These are phyloP conservation scores for Knufia fluminis DNA, from an alignment of 2,329 filamentous ascomycete genomes.

Conservation along the genomic window DNA sequence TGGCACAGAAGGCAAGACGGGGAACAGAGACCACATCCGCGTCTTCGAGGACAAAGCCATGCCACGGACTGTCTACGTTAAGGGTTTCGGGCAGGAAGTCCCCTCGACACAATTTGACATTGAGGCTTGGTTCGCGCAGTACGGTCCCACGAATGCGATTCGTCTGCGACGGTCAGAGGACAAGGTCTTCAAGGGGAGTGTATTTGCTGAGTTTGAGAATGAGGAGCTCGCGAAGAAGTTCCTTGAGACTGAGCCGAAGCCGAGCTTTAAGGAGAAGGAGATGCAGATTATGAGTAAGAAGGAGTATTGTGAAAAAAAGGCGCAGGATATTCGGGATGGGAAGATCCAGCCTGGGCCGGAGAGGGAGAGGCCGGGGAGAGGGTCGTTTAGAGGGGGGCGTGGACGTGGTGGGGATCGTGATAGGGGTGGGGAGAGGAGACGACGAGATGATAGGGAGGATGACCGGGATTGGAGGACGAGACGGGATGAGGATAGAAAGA, in stretches of 20 bases:
- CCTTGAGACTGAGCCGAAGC: conserved; percentile 67
- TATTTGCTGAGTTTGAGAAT: conserved; percentile 84
- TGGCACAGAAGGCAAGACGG: conserved; percentile 34
- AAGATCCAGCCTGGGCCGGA: conserved; percentile 53
- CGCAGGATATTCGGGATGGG: conserved; percentile 60
- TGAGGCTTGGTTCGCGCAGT: conserved; percentile 79
- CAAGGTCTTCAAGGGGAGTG: conserved; percentile 84
- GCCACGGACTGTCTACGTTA: conserved; percentile 74
- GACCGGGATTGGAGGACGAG: conserved; percentile 37
- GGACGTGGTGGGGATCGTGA: no score
- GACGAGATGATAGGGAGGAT: conserved; percentile 16
- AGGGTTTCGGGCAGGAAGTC: conserved; percentile 84
- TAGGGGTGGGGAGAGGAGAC: no score
- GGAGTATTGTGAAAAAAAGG: conserved; percentile 74
- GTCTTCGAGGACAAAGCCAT: conserved; percentile 57
- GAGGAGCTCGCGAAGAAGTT: conserved; percentile 75
- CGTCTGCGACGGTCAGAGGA: conserved; percentile 70
- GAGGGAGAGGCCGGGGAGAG: conserved; percentile 39
- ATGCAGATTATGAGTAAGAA: conserved; percentile 80
- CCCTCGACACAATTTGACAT: conserved; percentile 83
- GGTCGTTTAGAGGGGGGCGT: conserved; percentile 14
- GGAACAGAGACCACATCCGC: conserved; percentile 43
- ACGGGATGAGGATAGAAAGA: conserved; percentile 36
- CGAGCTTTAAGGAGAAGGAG: conserved; percentile 72
- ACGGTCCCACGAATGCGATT: conserved; percentile 69